Percentiles rank a stretch among this genome's conserved stretches.
phyloP scores from a whole-genome alignment of 179 eudicot genomes.

The Silene noctiflora region DNA sequence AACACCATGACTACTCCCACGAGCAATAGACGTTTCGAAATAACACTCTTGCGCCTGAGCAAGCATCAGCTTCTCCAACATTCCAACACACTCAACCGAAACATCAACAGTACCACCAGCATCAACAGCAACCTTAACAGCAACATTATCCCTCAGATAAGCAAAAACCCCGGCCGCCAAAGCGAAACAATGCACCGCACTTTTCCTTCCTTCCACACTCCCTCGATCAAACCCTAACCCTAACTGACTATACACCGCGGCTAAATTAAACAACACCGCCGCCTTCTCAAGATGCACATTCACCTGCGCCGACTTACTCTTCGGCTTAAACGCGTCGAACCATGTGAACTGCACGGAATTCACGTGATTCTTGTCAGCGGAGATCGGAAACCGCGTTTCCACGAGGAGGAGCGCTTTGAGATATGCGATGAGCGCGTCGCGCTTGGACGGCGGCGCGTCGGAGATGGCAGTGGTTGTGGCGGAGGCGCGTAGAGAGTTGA shows the following conservation, averaged over 20 bases:
- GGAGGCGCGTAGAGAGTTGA: conserved; percentile 63
- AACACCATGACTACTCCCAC: conserved; percentile 81
- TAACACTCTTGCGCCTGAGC: conserved; percentile 98
- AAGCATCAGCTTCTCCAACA: conserved; percentile 92
- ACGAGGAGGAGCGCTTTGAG: conserved; percentile 60
- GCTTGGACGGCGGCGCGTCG: conserved; percentile 53
- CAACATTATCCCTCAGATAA: conserved; percentile 67
- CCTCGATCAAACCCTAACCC: conserved; percentile 64
- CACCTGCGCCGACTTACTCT: conserved; percentile 61
- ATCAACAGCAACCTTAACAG: conserved; percentile 73
- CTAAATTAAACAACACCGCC: conserved; percentile 88
- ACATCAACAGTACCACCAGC: conserved; percentile 65
- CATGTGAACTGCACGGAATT: conserved; percentile 62
- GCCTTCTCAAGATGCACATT: conserved; percentile 86
- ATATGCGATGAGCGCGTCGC: conserved; percentile 64
- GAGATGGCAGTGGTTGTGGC: conserved; percentile 44
- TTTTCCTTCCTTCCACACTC: conserved; percentile 67
- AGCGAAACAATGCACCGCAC: conserved; percentile 66
- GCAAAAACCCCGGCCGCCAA: conserved; percentile 87
- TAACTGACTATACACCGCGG: conserved; percentile 82
- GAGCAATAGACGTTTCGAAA: conserved; percentile 75
- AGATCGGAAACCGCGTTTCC: conserved; percentile 86
- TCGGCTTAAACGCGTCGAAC: conserved; percentile 80
- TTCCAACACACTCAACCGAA: conserved; percentile 89
- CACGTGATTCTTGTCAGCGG: conserved; percentile 69